Base-by-base conservation (phyloP, 208 protist species). In the Crithidia bombi region DNA sequence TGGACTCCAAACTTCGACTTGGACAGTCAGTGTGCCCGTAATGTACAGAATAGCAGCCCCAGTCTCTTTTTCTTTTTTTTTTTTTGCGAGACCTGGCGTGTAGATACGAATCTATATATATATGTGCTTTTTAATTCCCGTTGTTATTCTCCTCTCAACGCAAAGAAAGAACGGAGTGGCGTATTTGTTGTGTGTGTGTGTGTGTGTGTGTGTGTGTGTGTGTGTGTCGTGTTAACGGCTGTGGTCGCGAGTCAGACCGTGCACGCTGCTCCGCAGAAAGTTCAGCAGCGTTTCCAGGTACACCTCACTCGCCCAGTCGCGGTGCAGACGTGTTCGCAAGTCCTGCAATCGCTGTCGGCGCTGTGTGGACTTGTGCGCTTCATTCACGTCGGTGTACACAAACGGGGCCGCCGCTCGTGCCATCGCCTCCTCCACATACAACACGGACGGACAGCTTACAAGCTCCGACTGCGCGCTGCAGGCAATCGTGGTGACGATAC, bases 381-480 rank as follows among this genome's bases (percentile, higher is more conserved):
- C 80, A 41, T 82, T 87, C 23, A 69, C 52, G 65, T 87, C 81
- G 5, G 39, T 70, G 33, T 73, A 61, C 5, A 74, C 43, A 59
- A 66, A 75, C 7, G 61, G 67, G 33, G 69, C 65, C 11, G 69
- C 72, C 38, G 77, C 70, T 26, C 71, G 58, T 47, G 65, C 64
- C 77, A 78, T 81, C 44, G 68, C 75, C 38, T 82, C 72, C 69
- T 91, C 73, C n/a, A 83, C 41, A 35, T 83, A 88, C 4, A 46
- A 44, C 19, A 91, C 26, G 21, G 89, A 85, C 28, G 86, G 85
- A 54, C 86, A 94, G 33, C 68, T 57, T 51, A 91, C 70, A 36
- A 85, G 63, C 58, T 94, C 89, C 50, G 78, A 73, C 77, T 94
- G 89, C 35, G 80, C 73, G 36, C 81, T 65, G 44, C 85, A 91